Evolutionary conservation across 768 basidiomycete genomes (phyloP).

Genomic region (Floccularia luteovirens): DNA sequence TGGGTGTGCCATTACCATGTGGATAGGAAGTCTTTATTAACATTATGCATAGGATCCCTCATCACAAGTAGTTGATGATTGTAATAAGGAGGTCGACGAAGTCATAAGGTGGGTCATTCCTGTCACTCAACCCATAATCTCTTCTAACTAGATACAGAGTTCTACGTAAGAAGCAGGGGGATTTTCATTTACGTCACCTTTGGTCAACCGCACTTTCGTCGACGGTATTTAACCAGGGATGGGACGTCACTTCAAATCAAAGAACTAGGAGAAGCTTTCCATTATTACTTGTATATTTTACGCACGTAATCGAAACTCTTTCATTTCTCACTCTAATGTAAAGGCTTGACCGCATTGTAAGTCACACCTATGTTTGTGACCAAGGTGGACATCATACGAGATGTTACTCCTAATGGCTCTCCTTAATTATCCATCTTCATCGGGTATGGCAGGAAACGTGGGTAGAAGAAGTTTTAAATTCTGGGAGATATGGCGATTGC

Average conservation of each 20-base stretch:
- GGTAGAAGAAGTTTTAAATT: no score
- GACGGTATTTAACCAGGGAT: constrained; percentile 50
- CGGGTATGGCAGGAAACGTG: no score
- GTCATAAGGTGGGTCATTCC: constrained; percentile 60
- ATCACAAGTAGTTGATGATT: constrained; percentile 59
- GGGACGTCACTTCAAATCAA: constrained; percentile 58
- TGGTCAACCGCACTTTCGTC: constrained; percentile 85
- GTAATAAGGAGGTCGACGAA: constrained; percentile 71
- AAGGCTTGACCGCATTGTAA: no score
- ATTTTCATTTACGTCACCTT: constrained; percentile 78
- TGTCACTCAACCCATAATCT: no score
- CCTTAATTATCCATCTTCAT: no score
- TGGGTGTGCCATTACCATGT: constrained; percentile 49
- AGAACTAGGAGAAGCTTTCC: constrained; percentile 72
- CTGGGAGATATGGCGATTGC: no score
- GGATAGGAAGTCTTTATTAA: background rate
- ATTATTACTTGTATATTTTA: constrained; percentile 75
- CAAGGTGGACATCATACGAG: no score
- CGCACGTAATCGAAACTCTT: constrained; percentile 28
- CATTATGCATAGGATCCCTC: constrained; percentile 54
- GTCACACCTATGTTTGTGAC: no score
- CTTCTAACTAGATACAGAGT: constrained; percentile 36
- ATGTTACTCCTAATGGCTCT: no score
- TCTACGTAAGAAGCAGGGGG: constrained; percentile 48
- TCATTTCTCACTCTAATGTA: no score